Conservation (phyloP, 78 protist species). For the Polysphondylium violaceum region DNA sequence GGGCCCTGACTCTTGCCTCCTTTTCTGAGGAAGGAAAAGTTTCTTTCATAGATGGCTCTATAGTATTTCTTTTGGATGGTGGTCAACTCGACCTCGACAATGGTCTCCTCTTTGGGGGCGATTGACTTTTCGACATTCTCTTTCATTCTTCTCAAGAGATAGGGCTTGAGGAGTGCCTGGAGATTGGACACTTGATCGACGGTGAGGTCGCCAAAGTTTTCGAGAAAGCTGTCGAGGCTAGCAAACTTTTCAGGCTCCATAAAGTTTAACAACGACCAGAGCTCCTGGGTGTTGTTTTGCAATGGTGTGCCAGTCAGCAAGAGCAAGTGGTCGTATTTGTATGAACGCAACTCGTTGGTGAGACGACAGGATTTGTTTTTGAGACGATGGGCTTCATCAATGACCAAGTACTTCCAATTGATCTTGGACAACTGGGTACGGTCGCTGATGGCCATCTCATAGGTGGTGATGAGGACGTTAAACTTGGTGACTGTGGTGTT, state of each 20-base stretch:
- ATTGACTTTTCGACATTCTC: conserved; percentile 92
- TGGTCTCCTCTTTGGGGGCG: conserved; percentile 93
- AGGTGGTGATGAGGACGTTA: conserved; percentile 93
- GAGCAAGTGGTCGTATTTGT: conserved; percentile 70
- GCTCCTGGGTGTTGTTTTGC: conserved; percentile 93
- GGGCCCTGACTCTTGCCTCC: conserved; percentile 82
- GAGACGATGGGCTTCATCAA: conserved; percentile 95
- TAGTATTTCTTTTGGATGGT: conserved; percentile 93
- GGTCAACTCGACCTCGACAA: conserved; percentile 92
- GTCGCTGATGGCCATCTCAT: conserved; percentile 89
- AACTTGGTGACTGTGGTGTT: conserved; percentile 52
- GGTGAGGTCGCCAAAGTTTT: conserved; percentile 85
- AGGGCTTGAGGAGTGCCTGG: conserved; percentile 76
- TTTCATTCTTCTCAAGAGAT: conserved; percentile 91
- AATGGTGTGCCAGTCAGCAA: conserved; percentile 96
- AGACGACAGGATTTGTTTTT: conserved; percentile 86
- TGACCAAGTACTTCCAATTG: conserved; percentile 86
- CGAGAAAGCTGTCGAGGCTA: conserved; percentile 60
- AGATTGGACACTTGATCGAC: conserved; percentile 74
- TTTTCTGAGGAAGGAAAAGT: conserved; percentile 81
- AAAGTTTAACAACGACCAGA: conserved; percentile 93
- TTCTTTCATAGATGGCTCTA: conserved; percentile 94
- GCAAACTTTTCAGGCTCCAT: conserved; percentile 82
- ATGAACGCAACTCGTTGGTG: conserved; percentile 58
- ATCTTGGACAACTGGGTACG: conserved; percentile 61